phyloP scores from a whole-genome alignment of 108 stramenopile species.

The Chaetoceros muelleri region DNA sequence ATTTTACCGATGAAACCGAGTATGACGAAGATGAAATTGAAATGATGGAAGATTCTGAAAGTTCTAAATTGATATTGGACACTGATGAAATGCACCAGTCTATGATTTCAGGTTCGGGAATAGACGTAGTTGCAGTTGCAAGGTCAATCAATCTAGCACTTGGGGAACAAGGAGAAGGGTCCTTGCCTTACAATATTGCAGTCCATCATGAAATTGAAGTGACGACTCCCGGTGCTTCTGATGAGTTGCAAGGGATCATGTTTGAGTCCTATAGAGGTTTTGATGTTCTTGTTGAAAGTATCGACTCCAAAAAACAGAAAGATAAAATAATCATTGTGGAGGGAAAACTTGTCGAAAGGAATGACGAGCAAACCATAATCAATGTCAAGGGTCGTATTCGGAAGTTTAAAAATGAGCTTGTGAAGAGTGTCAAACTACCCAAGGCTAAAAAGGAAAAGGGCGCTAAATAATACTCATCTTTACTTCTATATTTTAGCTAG shows the following conservation, averaged over 20 bases:
- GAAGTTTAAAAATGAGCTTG: slow-evolving; percentile 49
- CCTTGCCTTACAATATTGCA: slow-evolving; percentile 32
- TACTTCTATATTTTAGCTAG: no score
- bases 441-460: slow-evolving; percentile 76
- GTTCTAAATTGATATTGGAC: slow-evolving; percentile 8
- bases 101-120: neutral
- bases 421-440: slow-evolving; percentile 42
- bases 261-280: slow-evolving; percentile 69
- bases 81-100: slow-evolving; percentile 5
- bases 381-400: slow-evolving; percentile 66
- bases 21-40: slow-evolving; percentile 5
- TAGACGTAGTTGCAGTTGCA: slow-evolving; percentile 38
- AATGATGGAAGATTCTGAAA: slow-evolving; percentile 1
- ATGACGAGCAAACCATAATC: slow-evolving; percentile 41
- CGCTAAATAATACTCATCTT: slow-evolving; percentile 17
- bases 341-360: slow-evolving; percentile 45
- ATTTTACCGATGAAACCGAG: slow-evolving; percentile 14
- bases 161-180: slow-evolving; percentile 18
- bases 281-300: slow-evolving; percentile 48
- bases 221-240: slow-evolving; percentile 51
- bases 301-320: slow-evolving; percentile 35
- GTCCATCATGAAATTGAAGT: slow-evolving; percentile 62
- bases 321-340: slow-evolving; percentile 27
- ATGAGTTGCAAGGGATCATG: slow-evolving; percentile 38
- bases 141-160: slow-evolving; percentile 53